Conservation (phyloP, 2,329 filamentous ascomycete species). For the Arthrobotrys musiformis region DNA sequence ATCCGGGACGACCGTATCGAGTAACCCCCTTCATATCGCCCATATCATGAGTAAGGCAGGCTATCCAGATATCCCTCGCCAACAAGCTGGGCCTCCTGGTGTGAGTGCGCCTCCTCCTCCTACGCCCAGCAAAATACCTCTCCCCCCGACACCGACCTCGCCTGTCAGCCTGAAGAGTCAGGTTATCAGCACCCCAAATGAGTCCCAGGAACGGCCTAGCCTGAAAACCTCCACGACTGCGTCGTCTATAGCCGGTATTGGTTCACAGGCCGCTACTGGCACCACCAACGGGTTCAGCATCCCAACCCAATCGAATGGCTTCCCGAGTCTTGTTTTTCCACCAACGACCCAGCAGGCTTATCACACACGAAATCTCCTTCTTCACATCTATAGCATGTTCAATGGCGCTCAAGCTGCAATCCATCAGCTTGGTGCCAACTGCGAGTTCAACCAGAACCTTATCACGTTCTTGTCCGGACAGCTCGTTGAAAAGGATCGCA, state of each 20-base stretch:
- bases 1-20: conserved; percentile 9
- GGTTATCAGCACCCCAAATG: conserved; percentile 15
- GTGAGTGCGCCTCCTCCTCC: conserved; percentile 27
- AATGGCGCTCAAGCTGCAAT: conserved; percentile 53
- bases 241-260: conserved; percentile 30
- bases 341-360: conserved; percentile 50
- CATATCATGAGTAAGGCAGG: conserved; percentile 21
- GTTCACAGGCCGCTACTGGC: not conserved
- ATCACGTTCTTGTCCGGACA: conserved; percentile 52
- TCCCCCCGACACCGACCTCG: conserved; percentile 37
- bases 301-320: conserved; percentile 19
- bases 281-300: not conserved
- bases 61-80: conserved; percentile 3
- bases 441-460: conserved; percentile 55
- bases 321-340: conserved; percentile 49
- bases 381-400: conserved; percentile 54
- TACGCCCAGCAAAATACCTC: conserved; percentile 49
- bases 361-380: conserved; percentile 49
- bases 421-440: conserved; percentile 52
- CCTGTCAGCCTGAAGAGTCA: conserved; percentile 44
- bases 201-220: conserved; percentile 23
- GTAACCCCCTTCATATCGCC: conserved; percentile 7
- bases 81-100: not conserved
- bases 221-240: conserved; percentile 37
- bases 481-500: conserved; percentile 50